Percentiles rank a stretch among this genome's conserved stretches.
Conservation (phyloP, 805 yeast species). For the Candida ipomoeae region DNA sequence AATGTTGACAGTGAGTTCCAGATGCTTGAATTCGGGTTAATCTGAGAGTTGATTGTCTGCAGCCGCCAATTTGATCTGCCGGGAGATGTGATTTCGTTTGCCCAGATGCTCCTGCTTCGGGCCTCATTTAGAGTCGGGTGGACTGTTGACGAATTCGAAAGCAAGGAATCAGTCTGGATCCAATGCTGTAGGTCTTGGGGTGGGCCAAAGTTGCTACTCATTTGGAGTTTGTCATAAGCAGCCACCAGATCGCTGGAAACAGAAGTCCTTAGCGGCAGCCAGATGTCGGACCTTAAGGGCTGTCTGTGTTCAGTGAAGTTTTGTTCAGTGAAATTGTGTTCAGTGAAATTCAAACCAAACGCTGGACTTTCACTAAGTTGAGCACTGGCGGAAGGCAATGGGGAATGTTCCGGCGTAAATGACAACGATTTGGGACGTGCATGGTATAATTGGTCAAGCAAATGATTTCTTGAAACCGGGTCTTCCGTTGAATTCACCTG, state of each 20-base stretch:
- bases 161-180: not conserved
- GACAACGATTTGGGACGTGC: slow-evolving; percentile 26
- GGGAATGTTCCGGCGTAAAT: slow-evolving; percentile 7
- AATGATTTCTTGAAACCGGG: slow-evolving; percentile 19
- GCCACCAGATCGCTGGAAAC: not conserved
- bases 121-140: not conserved
- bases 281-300: not conserved
- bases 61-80: not conserved
- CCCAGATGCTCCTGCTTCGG: slow-evolving; percentile 2
- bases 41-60: not conserved
- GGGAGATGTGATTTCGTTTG: not conserved
- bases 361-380: not conserved
- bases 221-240: not conserved
- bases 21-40: not conserved
- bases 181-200: not conserved
- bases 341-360: not conserved
- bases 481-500: not conserved
- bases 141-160: not conserved
- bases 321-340: not conserved
- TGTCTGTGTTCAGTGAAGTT: not conserved
- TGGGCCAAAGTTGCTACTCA: not conserved
- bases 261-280: not conserved
- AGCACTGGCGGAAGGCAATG: slow-evolving; percentile 3
- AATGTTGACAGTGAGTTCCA: not conserved
- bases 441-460: slow-evolving; percentile 33